phyloP scores from a whole-genome alignment of 2,329 filamentous ascomycete genomes.

The Nigrograna mackinnonii region DNA sequence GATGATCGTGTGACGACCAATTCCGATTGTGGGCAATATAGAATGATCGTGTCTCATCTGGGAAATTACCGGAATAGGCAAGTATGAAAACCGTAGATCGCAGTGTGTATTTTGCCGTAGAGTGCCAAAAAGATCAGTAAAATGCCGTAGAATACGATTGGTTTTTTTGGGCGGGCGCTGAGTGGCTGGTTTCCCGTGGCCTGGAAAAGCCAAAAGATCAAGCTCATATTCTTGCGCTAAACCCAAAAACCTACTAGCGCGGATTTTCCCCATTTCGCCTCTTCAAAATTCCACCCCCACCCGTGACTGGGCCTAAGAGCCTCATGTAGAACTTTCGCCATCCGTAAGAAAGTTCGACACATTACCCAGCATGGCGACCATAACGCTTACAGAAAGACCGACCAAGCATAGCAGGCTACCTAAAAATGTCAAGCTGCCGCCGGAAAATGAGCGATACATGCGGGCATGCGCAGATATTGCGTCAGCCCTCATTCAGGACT shows the following conservation, averaged over 20 bases:
- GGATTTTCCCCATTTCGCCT: neutral
- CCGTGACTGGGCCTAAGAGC: constrained; percentile 28
- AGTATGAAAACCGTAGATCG: too few species aligned
- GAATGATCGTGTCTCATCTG: too few species aligned
- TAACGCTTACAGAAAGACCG: constrained; percentile 58
- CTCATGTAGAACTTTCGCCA: constrained; percentile 23
- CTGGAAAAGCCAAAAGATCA: too few species aligned
- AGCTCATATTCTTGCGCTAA: neutral
- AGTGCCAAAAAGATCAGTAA: too few species aligned
- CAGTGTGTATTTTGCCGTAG: too few species aligned
- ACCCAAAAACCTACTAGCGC: neutral
- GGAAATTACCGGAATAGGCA: too few species aligned
- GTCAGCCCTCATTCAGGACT: constrained; percentile 90
- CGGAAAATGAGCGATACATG: constrained; percentile 93
- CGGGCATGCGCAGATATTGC: constrained; percentile 95
- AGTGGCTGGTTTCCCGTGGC: too few species aligned
- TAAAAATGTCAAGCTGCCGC: constrained; percentile 77
- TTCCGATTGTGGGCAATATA: too few species aligned
- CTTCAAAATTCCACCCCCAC: constrained; percentile 20
- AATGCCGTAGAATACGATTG: too few species aligned
- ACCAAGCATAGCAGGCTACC: constrained; percentile 58
- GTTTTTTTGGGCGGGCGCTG: too few species aligned
- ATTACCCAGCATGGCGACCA: constrained; percentile 59
- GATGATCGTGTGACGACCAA: too few species aligned
- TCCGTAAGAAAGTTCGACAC: constrained; percentile 8